A percentile compares a stretch with the other conserved stretches of the same genome.
phyloP scores from a whole-genome alignment of 2,329 filamentous ascomycete genomes.

The Monosporascus sp. region DNA sequence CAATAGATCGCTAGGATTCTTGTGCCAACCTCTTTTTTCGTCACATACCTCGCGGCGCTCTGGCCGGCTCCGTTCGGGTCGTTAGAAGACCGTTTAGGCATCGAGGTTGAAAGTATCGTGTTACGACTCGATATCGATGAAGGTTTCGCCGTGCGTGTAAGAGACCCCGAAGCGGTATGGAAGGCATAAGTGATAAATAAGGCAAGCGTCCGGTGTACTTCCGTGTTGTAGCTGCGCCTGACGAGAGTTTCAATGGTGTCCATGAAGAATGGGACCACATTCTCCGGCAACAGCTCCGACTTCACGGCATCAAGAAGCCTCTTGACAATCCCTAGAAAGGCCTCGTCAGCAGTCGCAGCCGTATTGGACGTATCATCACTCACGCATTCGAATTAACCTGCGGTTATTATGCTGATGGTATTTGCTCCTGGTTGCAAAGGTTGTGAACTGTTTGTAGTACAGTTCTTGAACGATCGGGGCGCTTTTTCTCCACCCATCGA shows the following conservation, averaged over 20 bases:
- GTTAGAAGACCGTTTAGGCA: slow-evolving; percentile 26
- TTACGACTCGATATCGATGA: slow-evolving; percentile 32
- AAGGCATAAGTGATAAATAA: slow-evolving; percentile 91
- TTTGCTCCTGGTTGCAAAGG: slow-evolving; percentile 85
- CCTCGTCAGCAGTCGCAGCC: slow-evolving; percentile 12
- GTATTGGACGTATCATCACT: slow-evolving; percentile 27
- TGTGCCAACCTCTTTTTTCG: slow-evolving; percentile 67
- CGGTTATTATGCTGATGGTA: slow-evolving; percentile 89
- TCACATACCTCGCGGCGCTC: slow-evolving; percentile 35
- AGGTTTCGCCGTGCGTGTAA: slow-evolving; percentile 47
- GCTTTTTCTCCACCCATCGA: slow-evolving; percentile 86
- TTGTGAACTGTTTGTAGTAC: slow-evolving; percentile 88
- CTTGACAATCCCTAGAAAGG: slow-evolving; percentile 70
- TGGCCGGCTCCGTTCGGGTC: slow-evolving; percentile 29
- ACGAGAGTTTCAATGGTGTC: slow-evolving; percentile 74
- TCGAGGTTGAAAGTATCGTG: slow-evolving; percentile 34
- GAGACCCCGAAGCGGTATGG: slow-evolving; percentile 50
- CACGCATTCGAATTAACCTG: slow-evolving; percentile 83
- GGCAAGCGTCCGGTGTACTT: slow-evolving; percentile 79
- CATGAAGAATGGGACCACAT: slow-evolving; percentile 71
- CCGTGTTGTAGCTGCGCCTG: slow-evolving; percentile 73
- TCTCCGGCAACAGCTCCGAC: slow-evolving; percentile 67
- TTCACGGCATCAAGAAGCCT: slow-evolving; percentile 86
- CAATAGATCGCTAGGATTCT: slow-evolving; percentile 74
- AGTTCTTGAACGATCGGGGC: slow-evolving; percentile 72